These are phyloP conservation scores for Panicum virgatum DNA, from an alignment of 202 grass and related monocot genomes.

Conservation along the genomic window DNA sequence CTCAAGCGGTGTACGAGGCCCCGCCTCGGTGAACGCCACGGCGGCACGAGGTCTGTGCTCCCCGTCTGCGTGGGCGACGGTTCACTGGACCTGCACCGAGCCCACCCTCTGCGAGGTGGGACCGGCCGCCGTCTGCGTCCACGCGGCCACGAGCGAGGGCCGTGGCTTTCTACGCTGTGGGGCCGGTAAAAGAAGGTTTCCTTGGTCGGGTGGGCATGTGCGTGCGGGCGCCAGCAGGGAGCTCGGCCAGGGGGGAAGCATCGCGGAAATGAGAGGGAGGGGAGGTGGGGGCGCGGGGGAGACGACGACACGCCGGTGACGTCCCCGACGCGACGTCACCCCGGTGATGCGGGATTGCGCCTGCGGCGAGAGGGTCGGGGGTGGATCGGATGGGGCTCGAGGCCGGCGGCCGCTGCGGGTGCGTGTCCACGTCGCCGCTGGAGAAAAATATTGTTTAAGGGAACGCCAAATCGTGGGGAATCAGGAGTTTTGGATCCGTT, in stretches of 20 bases:
- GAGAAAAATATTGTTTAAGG: not conserved
- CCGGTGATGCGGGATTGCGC: not conserved
- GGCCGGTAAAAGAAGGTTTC: not conserved
- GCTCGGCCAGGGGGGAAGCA: conserved; percentile 41
- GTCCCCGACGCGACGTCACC: not conserved
- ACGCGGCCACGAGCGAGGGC: not conserved
- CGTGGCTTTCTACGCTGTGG: not conserved
- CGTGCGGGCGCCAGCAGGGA: not conserved
- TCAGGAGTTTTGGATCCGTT: too few species aligned
- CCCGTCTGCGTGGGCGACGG: not conserved
- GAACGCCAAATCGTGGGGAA: not conserved
- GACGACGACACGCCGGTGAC: not conserved
- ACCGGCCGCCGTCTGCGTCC: not conserved
- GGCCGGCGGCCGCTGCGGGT: too few species aligned
- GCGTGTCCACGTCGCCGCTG: not conserved
- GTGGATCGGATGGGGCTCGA: not conserved
- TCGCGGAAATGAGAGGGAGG: not conserved
- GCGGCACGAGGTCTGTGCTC: not conserved
- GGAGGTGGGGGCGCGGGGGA: fast-evolving
- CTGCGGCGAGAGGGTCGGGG: not conserved
- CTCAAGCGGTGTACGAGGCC: not conserved
- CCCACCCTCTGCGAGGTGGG: not conserved
- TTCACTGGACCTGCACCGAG: not conserved
- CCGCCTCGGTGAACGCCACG: not conserved
- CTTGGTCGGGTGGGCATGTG: conserved; percentile 21